A percentile compares a stretch with the other conserved stretches of the same genome.
Conservation (phyloP, 768 basidiomycete species). For the Sutorius australiensis region DNA sequence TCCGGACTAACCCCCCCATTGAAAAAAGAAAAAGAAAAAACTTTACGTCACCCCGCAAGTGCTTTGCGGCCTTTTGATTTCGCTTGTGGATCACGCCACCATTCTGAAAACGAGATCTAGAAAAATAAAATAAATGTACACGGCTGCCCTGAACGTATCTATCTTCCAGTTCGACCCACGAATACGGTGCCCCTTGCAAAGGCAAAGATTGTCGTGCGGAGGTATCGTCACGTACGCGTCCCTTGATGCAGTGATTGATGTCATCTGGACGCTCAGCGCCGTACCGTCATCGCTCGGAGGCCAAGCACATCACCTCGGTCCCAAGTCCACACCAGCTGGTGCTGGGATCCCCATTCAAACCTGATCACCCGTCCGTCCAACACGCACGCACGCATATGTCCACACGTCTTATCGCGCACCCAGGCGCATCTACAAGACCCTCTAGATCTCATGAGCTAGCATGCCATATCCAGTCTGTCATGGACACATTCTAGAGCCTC, state of each 20-base stretch:
- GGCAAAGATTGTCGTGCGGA: constrained; percentile 17
- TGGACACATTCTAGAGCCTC: background rate
- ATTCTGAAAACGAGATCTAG: background rate
- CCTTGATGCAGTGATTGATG: constrained; percentile 9
- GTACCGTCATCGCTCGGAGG: background rate
- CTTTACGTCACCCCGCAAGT: constrained; percentile 5
- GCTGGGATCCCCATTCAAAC: background rate
- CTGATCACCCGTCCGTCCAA: background rate
- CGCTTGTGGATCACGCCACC: background rate
- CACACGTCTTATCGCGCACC: background rate
- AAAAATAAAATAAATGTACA: constrained; percentile 1
- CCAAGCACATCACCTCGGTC: background rate
- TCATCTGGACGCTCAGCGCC: background rate
- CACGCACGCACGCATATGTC: background rate
- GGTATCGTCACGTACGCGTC: background rate
- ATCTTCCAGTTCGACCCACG: background rate
- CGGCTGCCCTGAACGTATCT: background rate
- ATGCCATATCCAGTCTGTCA: no score
- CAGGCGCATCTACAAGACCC: background rate
- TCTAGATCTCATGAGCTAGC: background rate
- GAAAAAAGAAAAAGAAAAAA: background rate
- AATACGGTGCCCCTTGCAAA: constrained; percentile 1
- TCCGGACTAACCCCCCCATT: background rate
- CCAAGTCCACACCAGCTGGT: background rate
- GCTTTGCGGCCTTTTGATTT: background rate